Percentiles rank a stretch among this genome's conserved stretches.
These are phyloP conservation scores for Vaccinium myrtillus DNA, from an alignment of 148 eudicot genomes.

Conservation along the genomic window DNA sequence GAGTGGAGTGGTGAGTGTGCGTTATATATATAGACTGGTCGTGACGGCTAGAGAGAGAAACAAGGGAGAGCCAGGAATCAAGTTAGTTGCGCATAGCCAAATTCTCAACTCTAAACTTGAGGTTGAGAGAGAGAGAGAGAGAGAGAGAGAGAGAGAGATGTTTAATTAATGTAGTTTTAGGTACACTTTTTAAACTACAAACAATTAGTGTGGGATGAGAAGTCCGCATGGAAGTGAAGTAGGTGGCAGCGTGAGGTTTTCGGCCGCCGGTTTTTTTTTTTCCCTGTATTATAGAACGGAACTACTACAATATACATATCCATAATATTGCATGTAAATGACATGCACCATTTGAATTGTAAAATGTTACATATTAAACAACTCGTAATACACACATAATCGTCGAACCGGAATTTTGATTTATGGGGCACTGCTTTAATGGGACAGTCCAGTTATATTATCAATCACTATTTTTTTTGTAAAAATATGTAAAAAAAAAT, in stretches of 20 bases:
- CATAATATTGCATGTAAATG: no score
- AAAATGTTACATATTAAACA: no score
- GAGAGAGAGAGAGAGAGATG: background rate
- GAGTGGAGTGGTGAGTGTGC: background rate
- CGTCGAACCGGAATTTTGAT: no score
- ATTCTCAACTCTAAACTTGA: background rate
- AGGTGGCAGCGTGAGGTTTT: background rate
- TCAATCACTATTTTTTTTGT: no score
- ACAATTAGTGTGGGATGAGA: background rate
- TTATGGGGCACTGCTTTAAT: no score
- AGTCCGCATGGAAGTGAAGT: background rate
- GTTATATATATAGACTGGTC: background rate
- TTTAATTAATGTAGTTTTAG: background rate
- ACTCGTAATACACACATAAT: no score
- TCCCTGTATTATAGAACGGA: no score
- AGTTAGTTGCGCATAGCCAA: conserved; percentile 30
- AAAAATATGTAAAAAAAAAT: no score
- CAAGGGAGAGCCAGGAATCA: conserved; percentile 18
- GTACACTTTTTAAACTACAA: background rate
- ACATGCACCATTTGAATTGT: no score
- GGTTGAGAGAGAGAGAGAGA: background rate
- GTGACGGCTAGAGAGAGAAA: conserved; percentile 12
- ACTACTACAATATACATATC: no score
- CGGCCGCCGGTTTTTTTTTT: background rate
- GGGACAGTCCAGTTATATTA: no score